phyloP scores from a whole-genome alignment of 2,329 filamentous ascomycete species.

The Ascochyta rabiei region DNA sequence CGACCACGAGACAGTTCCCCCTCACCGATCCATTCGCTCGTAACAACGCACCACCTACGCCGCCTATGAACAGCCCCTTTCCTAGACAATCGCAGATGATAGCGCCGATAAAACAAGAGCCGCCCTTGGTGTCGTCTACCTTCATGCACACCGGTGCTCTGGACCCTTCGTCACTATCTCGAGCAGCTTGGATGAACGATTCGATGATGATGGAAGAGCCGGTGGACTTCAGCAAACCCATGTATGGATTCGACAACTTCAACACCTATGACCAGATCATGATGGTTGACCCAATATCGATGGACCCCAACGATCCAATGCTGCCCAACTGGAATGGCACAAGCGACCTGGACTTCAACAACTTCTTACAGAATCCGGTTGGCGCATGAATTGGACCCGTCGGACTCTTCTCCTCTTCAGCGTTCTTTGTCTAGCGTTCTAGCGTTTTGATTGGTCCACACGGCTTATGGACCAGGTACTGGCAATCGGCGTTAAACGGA shows the following conservation, averaged over 20 bases:
- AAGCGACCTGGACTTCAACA: slow-evolving; percentile 46
- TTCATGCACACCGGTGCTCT: slow-evolving; percentile 39
- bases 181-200: slow-evolving; percentile 40
- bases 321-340: slow-evolving; percentile 45
- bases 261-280: slow-evolving; percentile 40
- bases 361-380: slow-evolving; percentile 45
- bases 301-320: slow-evolving; percentile 39
- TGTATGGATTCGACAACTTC: slow-evolving; percentile 42
- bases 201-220: slow-evolving; percentile 47
- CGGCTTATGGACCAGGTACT: slow-evolving; percentile 27
- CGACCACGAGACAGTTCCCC: slow-evolving; percentile 41
- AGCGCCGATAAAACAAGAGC: slow-evolving; percentile 40
- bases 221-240: slow-evolving; percentile 44
- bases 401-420: slow-evolving; percentile 24
- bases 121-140: slow-evolving; percentile 35
- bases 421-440: slow-evolving; percentile 42
- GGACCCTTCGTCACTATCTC: slow-evolving; percentile 39
- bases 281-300: slow-evolving; percentile 42
- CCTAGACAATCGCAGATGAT: slow-evolving; percentile 42
- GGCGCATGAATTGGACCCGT: slow-evolving; percentile 42
- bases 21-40: slow-evolving; percentile 41
- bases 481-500: slow-evolving; percentile 28
- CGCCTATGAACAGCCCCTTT: slow-evolving; percentile 48
- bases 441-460: slow-evolving; percentile 39
- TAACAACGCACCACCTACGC: slow-evolving; percentile 45